phyloP scores from a whole-genome alignment of 331 rosid genomes.

The Ulmus americana region DNA sequence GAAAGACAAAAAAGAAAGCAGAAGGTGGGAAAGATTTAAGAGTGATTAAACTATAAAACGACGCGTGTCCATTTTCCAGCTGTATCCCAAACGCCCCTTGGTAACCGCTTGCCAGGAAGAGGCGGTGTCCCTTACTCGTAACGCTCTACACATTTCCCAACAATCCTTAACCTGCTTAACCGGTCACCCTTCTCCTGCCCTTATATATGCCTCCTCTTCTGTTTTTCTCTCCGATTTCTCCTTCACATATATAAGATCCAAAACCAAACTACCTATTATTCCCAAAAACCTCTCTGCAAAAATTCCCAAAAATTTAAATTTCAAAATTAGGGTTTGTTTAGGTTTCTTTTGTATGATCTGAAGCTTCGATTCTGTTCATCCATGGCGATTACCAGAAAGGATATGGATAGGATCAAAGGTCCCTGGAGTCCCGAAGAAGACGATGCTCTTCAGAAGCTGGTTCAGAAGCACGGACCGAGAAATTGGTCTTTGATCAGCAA shows the following conservation, averaged over 20 bases:
- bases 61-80: constrained; percentile 85
- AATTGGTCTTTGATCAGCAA: constrained; percentile 86
- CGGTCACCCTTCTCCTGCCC: constrained; percentile 47
- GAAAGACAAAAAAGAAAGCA: not conserved
- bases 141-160: constrained; percentile 17
- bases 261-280: not conserved
- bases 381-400: constrained; percentile 31
- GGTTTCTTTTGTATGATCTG: not conserved
- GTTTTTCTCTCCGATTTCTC: not conserved
- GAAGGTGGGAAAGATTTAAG: constrained; percentile 28
- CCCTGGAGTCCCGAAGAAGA: constrained; percentile 99
- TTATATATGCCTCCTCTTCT: constrained; percentile 22
- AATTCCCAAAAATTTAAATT: too few relatives aligned
- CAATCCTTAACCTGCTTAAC: constrained; percentile 36
- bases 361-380: not conserved
- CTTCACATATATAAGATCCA: not conserved
- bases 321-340: not conserved
- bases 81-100: constrained; percentile 55
- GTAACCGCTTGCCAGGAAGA: constrained; percentile 44
- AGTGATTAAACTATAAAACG: constrained; percentile 20
- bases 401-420: constrained; percentile 90
- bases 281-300: not conserved
- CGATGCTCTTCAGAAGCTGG: constrained; percentile 54
- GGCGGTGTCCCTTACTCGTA: constrained; percentile 38
- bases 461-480: constrained; percentile 65